Evolutionary conservation across 371 early-diverging fungal species (phyloP).

Genomic region (Mucor sp.): DNA sequence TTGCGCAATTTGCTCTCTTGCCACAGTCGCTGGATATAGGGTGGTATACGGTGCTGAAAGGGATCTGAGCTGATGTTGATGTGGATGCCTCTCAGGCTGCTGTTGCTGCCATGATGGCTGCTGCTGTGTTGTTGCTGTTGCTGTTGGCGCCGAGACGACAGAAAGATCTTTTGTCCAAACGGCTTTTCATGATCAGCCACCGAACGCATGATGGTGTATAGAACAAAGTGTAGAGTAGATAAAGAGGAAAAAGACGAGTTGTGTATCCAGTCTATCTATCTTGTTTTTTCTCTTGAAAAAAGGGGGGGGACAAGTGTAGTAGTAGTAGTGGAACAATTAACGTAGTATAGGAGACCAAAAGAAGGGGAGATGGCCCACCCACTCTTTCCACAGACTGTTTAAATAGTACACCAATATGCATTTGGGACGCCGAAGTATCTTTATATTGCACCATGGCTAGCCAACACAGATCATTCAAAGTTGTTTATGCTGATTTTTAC

Average conservation of each 20-base stretch:
- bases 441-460: too few species aligned
- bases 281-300: background rate
- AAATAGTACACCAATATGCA: background rate
- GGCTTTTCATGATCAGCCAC: slow-evolving; percentile 10
- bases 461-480: background rate
- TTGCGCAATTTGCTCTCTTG: slow-evolving; percentile 42
- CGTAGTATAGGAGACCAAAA: background rate
- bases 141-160: slow-evolving; percentile 20
- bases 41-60: slow-evolving; percentile 53
- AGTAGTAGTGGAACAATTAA: too few species aligned
- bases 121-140: background rate
- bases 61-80: slow-evolving; percentile 59
- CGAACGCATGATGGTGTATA: slow-evolving; percentile 10
- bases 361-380: background rate
- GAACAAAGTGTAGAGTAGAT: background rate
- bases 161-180: slow-evolving; percentile 4
- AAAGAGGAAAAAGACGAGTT: background rate
- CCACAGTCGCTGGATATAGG: slow-evolving; percentile 49
- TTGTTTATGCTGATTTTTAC: background rate
- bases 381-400: background rate
- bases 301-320: background rate
- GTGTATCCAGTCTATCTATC: background rate
- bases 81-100: slow-evolving; percentile 45
- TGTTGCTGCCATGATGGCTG: slow-evolving; percentile 8
- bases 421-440: background rate